These are phyloP conservation scores for Venustampulla echinocandica DNA, from an alignment of 495 filamentous ascomycete genomes.

Conservation along the genomic window DNA sequence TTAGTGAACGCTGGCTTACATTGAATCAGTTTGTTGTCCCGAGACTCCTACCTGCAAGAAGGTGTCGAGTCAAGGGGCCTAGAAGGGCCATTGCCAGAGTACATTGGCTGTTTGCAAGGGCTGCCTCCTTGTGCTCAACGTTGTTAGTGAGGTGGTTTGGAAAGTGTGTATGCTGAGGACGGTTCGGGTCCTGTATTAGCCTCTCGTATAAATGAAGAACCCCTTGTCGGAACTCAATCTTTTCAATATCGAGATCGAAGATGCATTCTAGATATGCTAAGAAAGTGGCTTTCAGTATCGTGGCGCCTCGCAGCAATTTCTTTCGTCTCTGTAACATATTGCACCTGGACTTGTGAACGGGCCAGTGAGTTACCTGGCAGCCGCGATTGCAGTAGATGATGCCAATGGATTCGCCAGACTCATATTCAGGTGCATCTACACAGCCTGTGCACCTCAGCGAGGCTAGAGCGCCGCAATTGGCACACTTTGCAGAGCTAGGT, in stretches of 20 bases:
- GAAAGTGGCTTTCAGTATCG: neutral
- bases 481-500: neutral
- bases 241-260: neutral
- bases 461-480: neutral
- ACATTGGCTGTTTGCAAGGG: conserved; percentile 2
- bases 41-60: neutral
- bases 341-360: neutral
- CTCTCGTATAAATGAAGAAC: neutral
- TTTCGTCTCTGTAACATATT: neutral
- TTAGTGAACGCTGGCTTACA: neutral
- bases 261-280: neutral
- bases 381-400: neutral
- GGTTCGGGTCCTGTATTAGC: neutral
- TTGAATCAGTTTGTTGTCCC: neutral
- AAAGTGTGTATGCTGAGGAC: neutral
- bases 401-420: neutral
- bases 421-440: neutral
- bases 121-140: conserved; percentile 1
- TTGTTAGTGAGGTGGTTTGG: neutral
- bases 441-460: neutral
- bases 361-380: neutral
- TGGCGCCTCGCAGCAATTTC: neutral
- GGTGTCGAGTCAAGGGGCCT: neutral
- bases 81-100: neutral
- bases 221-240: neutral